A percentile compares a stretch with the other conserved stretches of the same genome.
Evolutionary conservation across 2,329 filamentous ascomycete genomes (phyloP).

Genomic region (Stagonosporopsis chrysanthemi): DNA sequence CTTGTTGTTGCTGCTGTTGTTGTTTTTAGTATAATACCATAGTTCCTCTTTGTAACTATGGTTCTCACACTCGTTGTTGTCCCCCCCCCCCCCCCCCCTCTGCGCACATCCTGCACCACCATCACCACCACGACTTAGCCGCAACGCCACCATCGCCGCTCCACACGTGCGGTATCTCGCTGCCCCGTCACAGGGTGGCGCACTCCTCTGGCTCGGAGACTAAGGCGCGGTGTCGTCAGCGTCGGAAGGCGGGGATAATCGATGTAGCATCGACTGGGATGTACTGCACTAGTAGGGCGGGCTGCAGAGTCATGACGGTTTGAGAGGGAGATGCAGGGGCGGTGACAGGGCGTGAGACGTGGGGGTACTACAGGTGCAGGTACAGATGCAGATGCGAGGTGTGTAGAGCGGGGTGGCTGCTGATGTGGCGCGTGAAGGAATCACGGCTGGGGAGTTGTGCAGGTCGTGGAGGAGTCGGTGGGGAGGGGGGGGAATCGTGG

Average conservation of each 20-base stretch:
- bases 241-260: conserved; percentile 12
- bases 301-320: background rate
- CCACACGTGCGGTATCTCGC: conserved; percentile 1
- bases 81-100: background rate
- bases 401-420: too few relatives aligned
- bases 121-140: background rate
- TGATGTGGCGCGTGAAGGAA: too few relatives aligned
- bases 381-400: background rate
- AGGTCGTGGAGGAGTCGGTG: background rate
- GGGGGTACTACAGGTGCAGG: background rate
- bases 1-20: background rate
- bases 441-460: background rate
- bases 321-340: background rate
- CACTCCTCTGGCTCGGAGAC: background rate
- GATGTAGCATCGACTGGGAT: background rate
- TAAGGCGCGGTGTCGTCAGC: conserved; percentile 4
- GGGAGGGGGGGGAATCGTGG: background rate
- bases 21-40: conserved; percentile 19
- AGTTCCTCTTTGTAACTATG: background rate
- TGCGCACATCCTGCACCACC: too few relatives aligned
- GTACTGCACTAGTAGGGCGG: too few relatives aligned
- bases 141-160: background rate
- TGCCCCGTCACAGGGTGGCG: background rate
- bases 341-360: too few relatives aligned
- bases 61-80: background rate